A percentile compares a stretch with the other conserved stretches of the same genome.
These are phyloP conservation scores for Alternaria arbusti DNA, from an alignment of 2,329 filamentous ascomycete species.

Conservation along the genomic window DNA sequence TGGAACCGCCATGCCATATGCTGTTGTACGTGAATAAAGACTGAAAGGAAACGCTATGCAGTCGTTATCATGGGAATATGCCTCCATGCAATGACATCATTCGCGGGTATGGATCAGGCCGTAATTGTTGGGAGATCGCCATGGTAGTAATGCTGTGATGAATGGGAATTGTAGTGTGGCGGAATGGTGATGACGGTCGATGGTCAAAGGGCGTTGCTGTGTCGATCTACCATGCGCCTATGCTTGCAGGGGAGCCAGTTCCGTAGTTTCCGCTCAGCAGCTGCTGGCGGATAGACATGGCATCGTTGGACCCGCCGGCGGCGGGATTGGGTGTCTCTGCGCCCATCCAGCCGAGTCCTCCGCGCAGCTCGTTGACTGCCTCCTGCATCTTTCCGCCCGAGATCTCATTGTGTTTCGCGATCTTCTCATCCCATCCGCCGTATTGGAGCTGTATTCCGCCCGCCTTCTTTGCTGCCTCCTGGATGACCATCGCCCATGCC, in stretches of 20 bases:
- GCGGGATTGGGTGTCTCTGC: conserved; percentile 39
- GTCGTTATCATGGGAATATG: conserved; percentile 37
- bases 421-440: conserved; percentile 88
- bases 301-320: conserved; percentile 31
- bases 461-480: conserved; percentile 87
- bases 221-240: conserved; percentile 60
- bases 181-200: background rate
- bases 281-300: conserved; percentile 52
- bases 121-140: conserved; percentile 8
- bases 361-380: conserved; percentile 78
- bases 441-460: conserved; percentile 89
- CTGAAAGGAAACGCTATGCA: conserved; percentile 46
- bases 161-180: background rate
- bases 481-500: conserved; percentile 90
- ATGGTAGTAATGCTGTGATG: conserved; percentile 6
- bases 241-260: conserved; percentile 59
- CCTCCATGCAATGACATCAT: conserved; percentile 28
- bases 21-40: conserved; percentile 27
- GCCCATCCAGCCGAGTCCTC: conserved; percentile 80
- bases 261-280: conserved; percentile 64
- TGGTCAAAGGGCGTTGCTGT: background rate
- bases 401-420: conserved; percentile 85
- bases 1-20: conserved; percentile 27
- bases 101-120: conserved; percentile 12
- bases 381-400: conserved; percentile 81